A percentile compares a stretch with the other conserved stretches of the same genome.
Evolutionary conservation across 257 asterid species (phyloP).

Genomic region (Fraxinus anomala): DNA sequence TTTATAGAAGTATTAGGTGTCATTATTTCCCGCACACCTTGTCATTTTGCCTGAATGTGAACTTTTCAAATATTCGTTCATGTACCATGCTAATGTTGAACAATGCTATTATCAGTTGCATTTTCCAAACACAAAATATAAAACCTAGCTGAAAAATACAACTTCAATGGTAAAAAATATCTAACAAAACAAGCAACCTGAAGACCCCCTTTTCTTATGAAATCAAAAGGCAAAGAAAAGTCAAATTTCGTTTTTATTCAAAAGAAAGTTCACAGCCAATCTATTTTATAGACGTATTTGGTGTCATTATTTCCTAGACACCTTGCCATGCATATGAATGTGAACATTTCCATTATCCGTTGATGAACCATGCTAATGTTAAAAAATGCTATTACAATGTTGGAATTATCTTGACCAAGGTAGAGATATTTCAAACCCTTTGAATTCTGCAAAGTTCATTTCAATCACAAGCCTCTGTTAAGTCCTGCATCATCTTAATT

Average conservation of each 20-base stretch:
- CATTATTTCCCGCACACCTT: conserved; percentile 8
- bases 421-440: conserved; percentile 10
- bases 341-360: conserved; percentile 1
- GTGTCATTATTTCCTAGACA: conserved; percentile 8
- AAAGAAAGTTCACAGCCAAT: conserved; percentile 2
- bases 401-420: not conserved
- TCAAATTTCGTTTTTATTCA: not conserved
- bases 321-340: conserved; percentile 5
- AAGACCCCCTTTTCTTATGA: not conserved
- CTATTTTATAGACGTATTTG: not conserved
- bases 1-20: conserved; percentile 5
- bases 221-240: not conserved
- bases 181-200: not conserved
- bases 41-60: not conserved
- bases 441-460: conserved; percentile 7
- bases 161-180: no score
- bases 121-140: no score
- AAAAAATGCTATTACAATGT: not conserved
- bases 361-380: not conserved
- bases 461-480: conserved; percentile 3
- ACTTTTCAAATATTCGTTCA: not conserved
- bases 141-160: no score
- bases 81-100: not conserved
- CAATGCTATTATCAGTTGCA: not conserved
- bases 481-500: conserved; percentile 13